Evolutionary conservation across 352 stramenopile genomes (phyloP).

Genomic region (Globisporangium lucens): DNA sequence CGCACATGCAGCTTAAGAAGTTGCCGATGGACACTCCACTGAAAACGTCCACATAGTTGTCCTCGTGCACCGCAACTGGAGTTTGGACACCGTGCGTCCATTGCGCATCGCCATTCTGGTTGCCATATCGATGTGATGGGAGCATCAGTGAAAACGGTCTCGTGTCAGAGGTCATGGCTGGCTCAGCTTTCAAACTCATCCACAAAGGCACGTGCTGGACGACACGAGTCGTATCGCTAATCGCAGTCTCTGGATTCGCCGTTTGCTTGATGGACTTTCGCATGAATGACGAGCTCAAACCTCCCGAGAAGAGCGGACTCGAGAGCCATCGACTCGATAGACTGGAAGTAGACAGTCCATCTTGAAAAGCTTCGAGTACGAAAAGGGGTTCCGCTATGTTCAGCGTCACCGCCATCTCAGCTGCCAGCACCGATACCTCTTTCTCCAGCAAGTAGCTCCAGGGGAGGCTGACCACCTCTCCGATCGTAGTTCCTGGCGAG

Average conservation of each 20-base stretch:
- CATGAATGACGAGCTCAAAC: slow-evolving; percentile 19
- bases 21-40: slow-evolving; percentile 7
- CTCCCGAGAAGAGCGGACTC: slow-evolving; percentile 30
- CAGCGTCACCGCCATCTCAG: slow-evolving; percentile 57
- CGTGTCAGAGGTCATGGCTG: slow-evolving; percentile 3
- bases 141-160: slow-evolving; percentile 37
- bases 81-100: background rate
- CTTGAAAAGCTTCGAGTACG: background rate
- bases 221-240: slow-evolving; percentile 10
- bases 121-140: slow-evolving; percentile 15
- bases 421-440: slow-evolving; percentile 45
- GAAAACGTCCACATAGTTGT: slow-evolving; percentile 30
- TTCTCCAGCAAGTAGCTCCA: slow-evolving; percentile 68
- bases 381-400: slow-evolving; percentile 39
- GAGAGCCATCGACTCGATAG: slow-evolving; percentile 19
- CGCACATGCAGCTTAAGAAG: slow-evolving; percentile 22
- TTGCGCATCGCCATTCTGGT: background rate
- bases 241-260: background rate
- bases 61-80: background rate
- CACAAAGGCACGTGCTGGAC: slow-evolving; percentile 35
- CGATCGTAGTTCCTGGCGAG: slow-evolving; percentile 10
- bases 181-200: background rate
- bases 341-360: background rate
- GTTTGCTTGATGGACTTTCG: slow-evolving; percentile 9
- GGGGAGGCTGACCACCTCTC: slow-evolving; percentile 33